Base-by-base conservation (phyloP, 139 green algal species). In the Tetraselmis chui region DNA sequence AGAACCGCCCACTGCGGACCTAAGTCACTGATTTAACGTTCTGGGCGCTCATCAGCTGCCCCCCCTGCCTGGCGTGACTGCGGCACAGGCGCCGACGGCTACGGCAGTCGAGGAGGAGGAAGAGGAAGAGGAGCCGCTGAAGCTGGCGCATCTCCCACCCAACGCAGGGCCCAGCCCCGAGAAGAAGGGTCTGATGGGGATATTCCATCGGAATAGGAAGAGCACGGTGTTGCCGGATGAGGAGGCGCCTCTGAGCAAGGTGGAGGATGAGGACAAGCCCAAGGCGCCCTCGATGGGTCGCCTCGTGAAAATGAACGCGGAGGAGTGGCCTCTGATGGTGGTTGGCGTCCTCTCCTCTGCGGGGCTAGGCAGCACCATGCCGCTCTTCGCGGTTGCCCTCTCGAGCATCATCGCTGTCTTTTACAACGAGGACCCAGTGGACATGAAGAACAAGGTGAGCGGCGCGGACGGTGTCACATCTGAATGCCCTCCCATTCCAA, bases 371-470 rank as follows among this genome's bases (percentile, higher is more conserved):
- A 67, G 82, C 18, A 81, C 93, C 45, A 93, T 91, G 90, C 93
- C 93, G 0, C 86, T 78, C 29, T 95, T 96, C 75, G 83, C 89
- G 0, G 87, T 96, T 22, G 80, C 88, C 18, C 84, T 94, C 26
- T 86, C 77, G 31, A 83, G 59, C 59, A 84, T 95, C 83, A 83
- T 91, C 59, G 30, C 26, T 28, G 81, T 88, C 23, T 91, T 92
- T 82, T 91, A 86, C 82, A 59, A 80, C 75, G 75, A 81, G 30
- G 79, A 84, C 76, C 58, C 29, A 30, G 2, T 30, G 5, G 26
- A 83, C 30, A 80, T 84, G 76, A 78, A 81, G 28, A 2, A 11
- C 0, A 59, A 82, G 79, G 79, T 76, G 77, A n/a, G n/a, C n/a
- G n/a, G n/a, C n/a, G n/a, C n/a, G n/a, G n/a, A n/a, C n/a, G n/a